A percentile compares a stretch with the other conserved stretches of the same genome.
Evolutionary conservation across 2,329 filamentous ascomycete genomes (phyloP).

Genomic region (Zymoseptoria passerinii): DNA sequence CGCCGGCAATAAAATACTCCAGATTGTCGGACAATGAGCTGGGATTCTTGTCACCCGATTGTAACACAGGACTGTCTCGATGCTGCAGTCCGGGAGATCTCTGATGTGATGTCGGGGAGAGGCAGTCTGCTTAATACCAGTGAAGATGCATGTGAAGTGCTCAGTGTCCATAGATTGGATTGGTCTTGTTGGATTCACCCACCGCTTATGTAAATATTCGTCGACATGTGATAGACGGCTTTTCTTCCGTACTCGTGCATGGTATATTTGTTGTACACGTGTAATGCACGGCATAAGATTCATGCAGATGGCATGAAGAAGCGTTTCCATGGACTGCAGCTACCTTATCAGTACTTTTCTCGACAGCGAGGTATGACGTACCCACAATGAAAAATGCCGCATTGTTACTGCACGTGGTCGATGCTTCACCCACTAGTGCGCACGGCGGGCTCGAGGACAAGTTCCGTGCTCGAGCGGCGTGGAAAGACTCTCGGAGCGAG

Average conservation of each 20-base stretch:
- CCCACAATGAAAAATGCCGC: too few relatives aligned
- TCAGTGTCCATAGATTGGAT: neutral
- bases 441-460: too few relatives aligned
- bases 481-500: too few relatives aligned
- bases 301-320: too few relatives aligned
- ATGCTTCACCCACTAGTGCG: too few relatives aligned
- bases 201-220: neutral
- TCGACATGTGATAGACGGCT: neutral
- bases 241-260: neutral
- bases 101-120: neutral
- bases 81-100: neutral
- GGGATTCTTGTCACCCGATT: neutral
- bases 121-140: neutral
- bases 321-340: too few relatives aligned
- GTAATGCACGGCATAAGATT: too few relatives aligned
- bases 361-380: too few relatives aligned
- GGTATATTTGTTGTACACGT: too few relatives aligned
- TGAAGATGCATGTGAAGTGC: neutral
- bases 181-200: neutral
- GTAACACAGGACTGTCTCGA: neutral
- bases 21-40: neutral
- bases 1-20: neutral
- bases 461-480: too few relatives aligned
- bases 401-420: too few relatives aligned
- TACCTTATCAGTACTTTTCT: too few relatives aligned